A percentile compares a stretch with the other conserved stretches of the same genome.
Conservation (phyloP, 805 yeast genomes). For the Yamadazyma olivae region DNA sequence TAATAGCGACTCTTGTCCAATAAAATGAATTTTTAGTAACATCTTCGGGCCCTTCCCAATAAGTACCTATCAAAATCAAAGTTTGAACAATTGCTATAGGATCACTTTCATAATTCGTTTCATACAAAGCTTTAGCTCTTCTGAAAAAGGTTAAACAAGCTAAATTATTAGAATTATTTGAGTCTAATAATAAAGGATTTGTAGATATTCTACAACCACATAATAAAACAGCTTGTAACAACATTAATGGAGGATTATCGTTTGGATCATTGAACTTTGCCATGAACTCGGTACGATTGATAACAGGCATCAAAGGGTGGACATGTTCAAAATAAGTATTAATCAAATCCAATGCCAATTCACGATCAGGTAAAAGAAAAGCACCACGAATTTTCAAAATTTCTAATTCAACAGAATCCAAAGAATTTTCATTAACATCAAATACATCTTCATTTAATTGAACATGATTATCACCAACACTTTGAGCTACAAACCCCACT, state of each 20-base stretch:
- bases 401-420: conserved; percentile 63
- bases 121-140: conserved; percentile 73
- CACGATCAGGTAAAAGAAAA: conserved; percentile 61
- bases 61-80: conserved; percentile 58
- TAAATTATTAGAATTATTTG: conserved; percentile 49
- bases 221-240: conserved; percentile 64
- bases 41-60: conserved; percentile 74
- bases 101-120: conserved; percentile 65
- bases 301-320: conserved; percentile 68
- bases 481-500: conserved; percentile 45
- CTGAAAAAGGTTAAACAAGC: conserved; percentile 54
- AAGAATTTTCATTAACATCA: conserved; percentile 28
- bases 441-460: conserved; percentile 41
- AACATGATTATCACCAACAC: conserved; percentile 46
- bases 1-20: conserved; percentile 68
- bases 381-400: conserved; percentile 66
- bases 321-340: conserved; percentile 59
- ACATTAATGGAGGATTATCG: conserved; percentile 60
- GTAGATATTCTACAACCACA: conserved; percentile 64
- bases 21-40: conserved; percentile 63
- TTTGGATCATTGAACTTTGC: conserved; percentile 49
- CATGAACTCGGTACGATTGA: conserved; percentile 63
- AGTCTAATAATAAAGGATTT: conserved; percentile 51
- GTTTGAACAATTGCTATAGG: conserved; percentile 62
- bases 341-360: conserved; percentile 57